Conservation (phyloP, 345 rosid species). For the Trapa incisa region DNA sequence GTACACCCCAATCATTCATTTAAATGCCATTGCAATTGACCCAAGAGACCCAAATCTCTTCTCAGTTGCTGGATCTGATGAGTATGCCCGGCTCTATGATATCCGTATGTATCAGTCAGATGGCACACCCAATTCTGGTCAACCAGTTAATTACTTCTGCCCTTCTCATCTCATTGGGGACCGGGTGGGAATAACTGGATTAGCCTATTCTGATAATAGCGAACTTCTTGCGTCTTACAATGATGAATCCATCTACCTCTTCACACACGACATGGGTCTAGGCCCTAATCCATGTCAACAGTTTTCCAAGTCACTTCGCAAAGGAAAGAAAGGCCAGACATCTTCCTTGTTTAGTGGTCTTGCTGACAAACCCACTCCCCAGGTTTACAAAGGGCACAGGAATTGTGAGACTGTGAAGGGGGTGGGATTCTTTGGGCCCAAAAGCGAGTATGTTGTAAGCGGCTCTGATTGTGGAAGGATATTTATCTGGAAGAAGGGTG, state of each 20-base stretch:
- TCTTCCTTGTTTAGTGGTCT: slow-evolving; percentile 13
- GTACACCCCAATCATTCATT: slow-evolving; percentile 22
- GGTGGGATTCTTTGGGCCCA: slow-evolving; percentile 78
- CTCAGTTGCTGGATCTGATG: slow-evolving; percentile 69
- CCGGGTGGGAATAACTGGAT: slow-evolving; percentile 67
- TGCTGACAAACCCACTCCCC: slow-evolving; percentile 27
- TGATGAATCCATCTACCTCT: slow-evolving; percentile 69
- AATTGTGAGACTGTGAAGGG: slow-evolving; percentile 75
- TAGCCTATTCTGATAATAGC: slow-evolving; percentile 79
- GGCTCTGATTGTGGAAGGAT: slow-evolving; percentile 97
- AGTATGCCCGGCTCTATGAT: slow-evolving; percentile 78
- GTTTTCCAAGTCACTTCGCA: slow-evolving; percentile 13
- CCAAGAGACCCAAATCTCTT: slow-evolving; percentile 71
- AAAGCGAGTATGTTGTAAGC: slow-evolving; percentile 78
- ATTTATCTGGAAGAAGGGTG: slow-evolving; percentile 81
- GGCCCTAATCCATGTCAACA: slow-evolving; percentile 38
- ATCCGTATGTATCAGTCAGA: slow-evolving; percentile 59
- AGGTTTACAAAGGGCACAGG: slow-evolving; percentile 70
- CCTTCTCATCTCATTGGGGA: slow-evolving; percentile 66
- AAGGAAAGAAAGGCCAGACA: slow-evolving; percentile 23
- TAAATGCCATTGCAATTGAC: slow-evolving; percentile 69
- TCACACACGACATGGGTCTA: slow-evolving; percentile 64
- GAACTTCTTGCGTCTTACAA: slow-evolving; percentile 84
- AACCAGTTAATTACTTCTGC: slow-evolving; percentile 53
- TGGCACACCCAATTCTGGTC: slow-evolving; percentile 37